Evolutionary conservation across 148 eudicot species (phyloP).

Genomic region (Dysphania ambrosioides): DNA sequence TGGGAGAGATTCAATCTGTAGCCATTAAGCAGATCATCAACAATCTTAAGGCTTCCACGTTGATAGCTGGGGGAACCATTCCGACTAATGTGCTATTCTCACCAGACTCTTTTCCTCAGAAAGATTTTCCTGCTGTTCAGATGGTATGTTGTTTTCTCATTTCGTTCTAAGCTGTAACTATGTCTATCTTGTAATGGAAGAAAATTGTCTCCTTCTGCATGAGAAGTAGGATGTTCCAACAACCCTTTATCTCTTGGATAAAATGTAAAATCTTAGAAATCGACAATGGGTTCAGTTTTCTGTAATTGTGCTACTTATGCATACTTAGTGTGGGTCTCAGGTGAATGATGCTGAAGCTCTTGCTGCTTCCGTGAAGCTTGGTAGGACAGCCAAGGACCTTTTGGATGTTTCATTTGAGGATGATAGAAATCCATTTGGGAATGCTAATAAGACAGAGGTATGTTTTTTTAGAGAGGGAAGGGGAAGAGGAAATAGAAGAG

Average conservation of each 20-base stretch:
- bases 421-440: constrained; percentile 29
- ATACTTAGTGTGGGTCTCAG: constrained; percentile 24
- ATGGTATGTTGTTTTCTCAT: constrained; percentile 20
- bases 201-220: too few relatives aligned
- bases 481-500: neutral
- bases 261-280: neutral
- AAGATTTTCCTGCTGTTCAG: constrained; percentile 17
- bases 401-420: constrained; percentile 26
- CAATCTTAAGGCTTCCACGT: constrained; percentile 58
- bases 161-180: neutral
- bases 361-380: constrained; percentile 21
- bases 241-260: neutral
- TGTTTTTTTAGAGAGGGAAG: neutral
- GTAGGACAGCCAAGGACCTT: constrained; percentile 12
- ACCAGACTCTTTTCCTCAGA: constrained; percentile 23
- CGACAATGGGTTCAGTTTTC: neutral
- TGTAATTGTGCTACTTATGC: constrained; percentile 1
- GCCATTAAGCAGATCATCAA: constrained; percentile 42
- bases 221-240: neutral
- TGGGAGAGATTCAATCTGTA: constrained; percentile 36
- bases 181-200: neutral
- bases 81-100: constrained; percentile 22
- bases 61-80: constrained; percentile 24
- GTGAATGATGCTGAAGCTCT: constrained; percentile 26
- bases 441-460: constrained; percentile 50